A percentile compares a stretch with the other conserved stretches of the same genome.
Evolutionary conservation across 176 grass and related monocot genomes (phyloP).

Genomic region (Triticum aestivum): IWGSC_CS_RefSeq_v2.1 NC_057800.1:55171501-55172000

Average conservation of each 20-base stretch:
- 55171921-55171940: constrained; percentile 48
- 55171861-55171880: constrained; percentile 66
- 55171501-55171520: neutral
- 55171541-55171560: neutral
- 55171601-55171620: neutral
- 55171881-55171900: constrained; percentile 66
- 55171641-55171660: constrained; percentile 70
- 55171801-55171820: constrained; percentile 66
- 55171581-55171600: neutral
- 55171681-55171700: constrained; percentile 45
- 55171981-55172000: constrained; percentile 54
- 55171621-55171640: neutral
- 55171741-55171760: neutral
- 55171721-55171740: constrained; percentile 35
- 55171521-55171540: neutral
- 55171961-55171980: constrained; percentile 56
- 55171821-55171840: constrained; percentile 60
- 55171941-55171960: constrained; percentile 69
- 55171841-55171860: constrained; percentile 66
- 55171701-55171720: constrained; percentile 65
- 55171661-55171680: constrained; percentile 54
- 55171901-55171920: constrained; percentile 35
- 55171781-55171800: no score
- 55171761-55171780: neutral
- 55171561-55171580: neutral